Conservation (phyloP, 139 green algal species). For the Spirogloea muscicola region DNA sequence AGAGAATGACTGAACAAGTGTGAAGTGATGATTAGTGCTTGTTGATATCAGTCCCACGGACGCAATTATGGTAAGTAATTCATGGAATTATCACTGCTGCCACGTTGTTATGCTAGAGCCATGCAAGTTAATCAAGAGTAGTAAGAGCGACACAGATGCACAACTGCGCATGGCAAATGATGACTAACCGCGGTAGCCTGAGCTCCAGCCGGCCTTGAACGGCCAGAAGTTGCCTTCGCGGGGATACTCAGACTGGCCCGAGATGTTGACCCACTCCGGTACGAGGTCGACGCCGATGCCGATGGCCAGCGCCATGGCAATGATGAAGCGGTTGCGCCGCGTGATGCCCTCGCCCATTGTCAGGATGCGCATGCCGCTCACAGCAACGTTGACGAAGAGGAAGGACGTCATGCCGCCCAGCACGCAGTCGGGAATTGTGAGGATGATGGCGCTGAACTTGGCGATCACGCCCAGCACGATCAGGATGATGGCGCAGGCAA, state of each 20-base stretch:
- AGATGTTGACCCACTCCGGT: constrained; percentile 38
- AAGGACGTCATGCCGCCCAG: constrained; percentile 69
- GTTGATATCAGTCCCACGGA: too few relatives aligned
- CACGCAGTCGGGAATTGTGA: constrained; percentile 68
- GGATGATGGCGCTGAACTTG: constrained; percentile 65
- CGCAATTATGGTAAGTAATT: too few relatives aligned
- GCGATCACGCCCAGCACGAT: constrained; percentile 54
- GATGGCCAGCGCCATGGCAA: constrained; percentile 45
- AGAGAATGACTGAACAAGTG: too few relatives aligned
- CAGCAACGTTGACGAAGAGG: constrained; percentile 51
- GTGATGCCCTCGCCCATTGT: constrained; percentile 12
- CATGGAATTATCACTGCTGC: too few relatives aligned
- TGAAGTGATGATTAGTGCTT: too few relatives aligned
- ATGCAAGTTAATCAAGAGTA: too few relatives aligned
- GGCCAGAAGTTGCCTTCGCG: constrained; percentile 35
- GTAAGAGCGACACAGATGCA: too few relatives aligned
- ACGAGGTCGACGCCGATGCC: constrained; percentile 47
- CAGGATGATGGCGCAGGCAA: constrained; percentile 43
- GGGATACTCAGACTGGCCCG: constrained; percentile 8
- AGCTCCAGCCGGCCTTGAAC: constrained; percentile 14
- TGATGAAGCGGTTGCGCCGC: constrained; percentile 52
- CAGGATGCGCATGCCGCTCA: constrained; percentile 40
- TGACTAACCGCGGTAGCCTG: too few relatives aligned
- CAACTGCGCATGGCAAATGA: too few relatives aligned
- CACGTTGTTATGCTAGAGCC: too few relatives aligned